Percentiles rank a stretch among this genome's conserved stretches.
phyloP scores from a whole-genome alignment of 2,329 filamentous ascomycete species.

The Cryphonectria carpinicola region DNA sequence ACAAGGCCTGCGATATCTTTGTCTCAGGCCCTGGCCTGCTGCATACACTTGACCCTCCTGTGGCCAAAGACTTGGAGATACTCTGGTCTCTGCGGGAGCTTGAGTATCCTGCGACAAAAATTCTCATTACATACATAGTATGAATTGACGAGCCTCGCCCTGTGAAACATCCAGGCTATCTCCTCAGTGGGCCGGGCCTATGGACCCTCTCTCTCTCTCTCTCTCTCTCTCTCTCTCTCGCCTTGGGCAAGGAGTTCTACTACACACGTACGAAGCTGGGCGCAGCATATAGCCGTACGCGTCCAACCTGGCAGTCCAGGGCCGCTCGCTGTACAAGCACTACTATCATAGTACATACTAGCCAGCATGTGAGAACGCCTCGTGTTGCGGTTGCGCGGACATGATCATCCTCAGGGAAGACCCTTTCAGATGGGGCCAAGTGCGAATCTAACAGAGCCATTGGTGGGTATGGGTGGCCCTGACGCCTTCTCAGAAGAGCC shows the following conservation, averaged over 20 bases:
- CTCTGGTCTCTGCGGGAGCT: neutral
- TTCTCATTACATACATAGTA: neutral
- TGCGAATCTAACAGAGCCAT: neutral
- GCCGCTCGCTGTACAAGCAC: neutral
- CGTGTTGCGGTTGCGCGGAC: neutral
- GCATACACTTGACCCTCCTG: neutral
- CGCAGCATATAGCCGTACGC: neutral
- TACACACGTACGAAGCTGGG: neutral
- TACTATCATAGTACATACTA: neutral
- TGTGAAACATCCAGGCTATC: neutral
- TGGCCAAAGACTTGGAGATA: neutral
- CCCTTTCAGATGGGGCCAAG: slow-evolving; percentile 5
- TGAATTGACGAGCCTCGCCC: neutral
- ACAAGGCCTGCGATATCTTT: neutral
- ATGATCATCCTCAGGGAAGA: slow-evolving; percentile 5
- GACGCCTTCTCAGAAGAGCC: neutral
- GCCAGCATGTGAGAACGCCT: neutral
- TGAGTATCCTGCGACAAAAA: neutral
- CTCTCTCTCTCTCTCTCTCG: neutral
- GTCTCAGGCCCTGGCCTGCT: neutral
- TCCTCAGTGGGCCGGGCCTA: neutral
- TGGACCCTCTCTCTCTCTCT: too few species aligned
- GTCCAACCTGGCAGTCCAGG: neutral
- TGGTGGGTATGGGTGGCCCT: neutral
- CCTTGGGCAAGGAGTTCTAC: neutral